Evolutionary conservation across 1,284 basidiomycete species (phyloP).

Genomic region (Chalciporus piperatoides): DNA sequence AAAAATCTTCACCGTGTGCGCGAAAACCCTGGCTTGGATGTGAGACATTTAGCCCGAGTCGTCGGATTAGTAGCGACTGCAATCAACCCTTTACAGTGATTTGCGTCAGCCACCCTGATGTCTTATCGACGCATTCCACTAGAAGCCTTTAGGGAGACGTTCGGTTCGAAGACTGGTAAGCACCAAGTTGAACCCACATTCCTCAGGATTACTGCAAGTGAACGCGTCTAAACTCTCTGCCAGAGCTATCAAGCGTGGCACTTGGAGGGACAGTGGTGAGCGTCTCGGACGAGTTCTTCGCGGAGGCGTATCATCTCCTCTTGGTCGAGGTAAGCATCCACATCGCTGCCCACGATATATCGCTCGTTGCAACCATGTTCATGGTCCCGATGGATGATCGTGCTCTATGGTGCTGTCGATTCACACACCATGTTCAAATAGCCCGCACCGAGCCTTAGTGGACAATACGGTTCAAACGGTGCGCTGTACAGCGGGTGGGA

Average conservation of each 20-base stretch:
- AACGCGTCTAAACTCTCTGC: neutral
- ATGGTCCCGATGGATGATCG: neutral
- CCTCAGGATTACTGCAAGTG: too few species aligned
- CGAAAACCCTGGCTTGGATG: too few species aligned
- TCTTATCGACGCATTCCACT: conserved; percentile 18
- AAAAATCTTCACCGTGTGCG: conserved; percentile 21
- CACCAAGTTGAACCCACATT: conserved; percentile 3
- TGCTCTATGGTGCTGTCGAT: neutral
- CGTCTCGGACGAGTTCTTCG: conserved; percentile 96
- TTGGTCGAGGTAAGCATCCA: conserved; percentile 65
- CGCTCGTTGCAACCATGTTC: neutral
- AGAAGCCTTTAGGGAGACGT: conserved; percentile 35
- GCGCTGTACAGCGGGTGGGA: conserved; percentile 97
- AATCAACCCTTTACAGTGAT: too few species aligned
- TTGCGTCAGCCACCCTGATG: conserved; percentile 13
- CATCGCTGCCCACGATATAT: too few species aligned
- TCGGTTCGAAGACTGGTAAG: conserved; percentile 60
- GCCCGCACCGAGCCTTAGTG: conserved; percentile 82
- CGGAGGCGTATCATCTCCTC: conserved; percentile 80
- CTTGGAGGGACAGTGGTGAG: conserved; percentile 76
- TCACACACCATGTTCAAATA: conserved; percentile 26
- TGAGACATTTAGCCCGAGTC: too few species aligned
- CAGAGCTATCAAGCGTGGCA: conserved; percentile 87
- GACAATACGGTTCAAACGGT: conserved; percentile 94
- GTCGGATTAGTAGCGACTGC: too few species aligned